Base-by-base conservation (phyloP, 2,329 filamentous ascomycete species). In the Penicillium corylophilum region DNA sequence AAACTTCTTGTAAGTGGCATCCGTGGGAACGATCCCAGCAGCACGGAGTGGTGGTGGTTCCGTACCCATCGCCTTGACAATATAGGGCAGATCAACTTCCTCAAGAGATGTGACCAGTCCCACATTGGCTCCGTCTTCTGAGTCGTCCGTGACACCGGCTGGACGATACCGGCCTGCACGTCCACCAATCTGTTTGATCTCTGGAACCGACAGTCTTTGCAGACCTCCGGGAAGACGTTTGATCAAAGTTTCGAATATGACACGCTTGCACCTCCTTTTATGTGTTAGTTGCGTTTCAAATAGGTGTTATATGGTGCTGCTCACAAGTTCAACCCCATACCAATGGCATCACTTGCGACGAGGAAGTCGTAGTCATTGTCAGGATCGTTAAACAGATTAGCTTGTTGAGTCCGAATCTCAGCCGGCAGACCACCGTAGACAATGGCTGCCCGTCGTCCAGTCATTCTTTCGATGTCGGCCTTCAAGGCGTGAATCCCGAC, bases 351-450 rank as follows among this genome's bases (percentile, higher is more conserved):
- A 62, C 90, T 96, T 8, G 95, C 94, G 23, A 94, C 92, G 5
- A 99, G 78, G 62, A 86, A 95, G 68, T 99, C 94, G 67, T 96
- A 99, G 53, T 96, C 92, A 68, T 95, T 99, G 67, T 95, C 74
- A 0, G 91, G 92, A 57, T 97, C 89, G 66, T 99, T 99, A 79
- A 99, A 99, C 0, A 97, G 78, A 15, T 85, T 84, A 0, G 94
- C 94, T 74, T 99, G 94, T 66, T 93, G 86, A 3, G 91, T 90
- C 55, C 94, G 84, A 36, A 93, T 96, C 70, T 99, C 94, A 1
- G 94, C 93, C 0, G 94, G 94, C 39, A 99, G 73, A 45, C 87
- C 86, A 35, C 94, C 94, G 69, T 99, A 99, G 2, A 99, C 89
- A 49, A 96, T 89, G 41, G 94, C 94, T 60, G 91, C 95, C 46